Evolutionary conservation across 371 early-diverging fungal species (phyloP).

Genomic region (Circinella minor): DNA sequence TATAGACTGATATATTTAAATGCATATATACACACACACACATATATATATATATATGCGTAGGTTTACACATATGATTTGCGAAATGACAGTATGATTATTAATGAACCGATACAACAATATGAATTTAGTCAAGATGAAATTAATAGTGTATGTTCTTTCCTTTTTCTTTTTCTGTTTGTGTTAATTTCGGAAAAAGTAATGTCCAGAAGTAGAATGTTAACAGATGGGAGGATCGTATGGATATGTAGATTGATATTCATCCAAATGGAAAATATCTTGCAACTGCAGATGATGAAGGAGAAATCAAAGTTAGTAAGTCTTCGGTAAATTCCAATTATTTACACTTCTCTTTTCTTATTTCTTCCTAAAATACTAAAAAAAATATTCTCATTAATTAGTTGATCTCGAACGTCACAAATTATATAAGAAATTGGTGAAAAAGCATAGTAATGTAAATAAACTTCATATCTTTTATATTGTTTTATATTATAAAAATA

Average conservation of each 20-base stretch:
- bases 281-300: constrained; percentile 50
- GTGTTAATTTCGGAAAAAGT: background rate
- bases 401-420: constrained; percentile 49
- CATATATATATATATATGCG: no score
- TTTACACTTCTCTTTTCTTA: no score
- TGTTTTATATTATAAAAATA: no score
- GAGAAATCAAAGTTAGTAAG: constrained; percentile 45
- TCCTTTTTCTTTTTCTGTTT: no score
- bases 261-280: constrained; percentile 43
- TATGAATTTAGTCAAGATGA: constrained; percentile 49
- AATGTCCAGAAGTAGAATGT: background rate
- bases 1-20: background rate
- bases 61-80: constrained; percentile 48
- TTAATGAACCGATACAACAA: constrained; percentile 25
- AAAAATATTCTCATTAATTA: constrained; percentile 1
- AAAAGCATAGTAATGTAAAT: constrained; percentile 43
- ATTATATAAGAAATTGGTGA: constrained; percentile 42
- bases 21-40: no score
- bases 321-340: background rate
- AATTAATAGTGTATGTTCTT: constrained; percentile 39
- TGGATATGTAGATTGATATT: constrained; percentile 40
- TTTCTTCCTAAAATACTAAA: background rate
- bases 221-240: background rate
- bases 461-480: background rate
- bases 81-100: constrained; percentile 32